Base-by-base conservation (phyloP, 192 early-diverging fungal genomes). In the Entomortierella beljakovae region DNA sequence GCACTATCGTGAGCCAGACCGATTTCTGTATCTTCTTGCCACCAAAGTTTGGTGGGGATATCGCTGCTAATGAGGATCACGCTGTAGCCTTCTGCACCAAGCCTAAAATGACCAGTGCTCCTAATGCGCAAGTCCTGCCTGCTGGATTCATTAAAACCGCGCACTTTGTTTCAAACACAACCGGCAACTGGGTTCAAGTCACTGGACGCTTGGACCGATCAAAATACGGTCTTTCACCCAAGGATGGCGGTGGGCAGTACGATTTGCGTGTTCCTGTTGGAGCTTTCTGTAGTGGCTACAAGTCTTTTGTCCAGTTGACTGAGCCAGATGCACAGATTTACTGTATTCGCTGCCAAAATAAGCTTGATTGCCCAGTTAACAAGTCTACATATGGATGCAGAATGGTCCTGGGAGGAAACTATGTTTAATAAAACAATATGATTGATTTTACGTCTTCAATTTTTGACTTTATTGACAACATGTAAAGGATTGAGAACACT, bases 181-280 rank as follows among this genome's bases (percentile, higher is more conserved):
- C 37, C 11, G 52, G 59, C 3, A 61, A 26, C 1, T 88, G 81
- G 31, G 83, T 88, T 18, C 87, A 88, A 59, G 67, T 86, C 25
- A 88, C 87, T 18, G 87, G 87, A 16, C 75, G 71, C 31, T 85
- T 88, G 6, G 68, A 88, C 49, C 51, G 61, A n/a, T 20, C 53
- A 13, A 81, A 76, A 42, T 83, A 71, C 15, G 70, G 70, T 16
- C 56, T 86, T 25, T 55, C 65, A 11, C 9, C 57, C 22, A 69
- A 46, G 22, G 87, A 88, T 56, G 83, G 76, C 3, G 87, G 87
- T 33, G 87, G 87, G 56, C 87, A 88, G 61, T 82, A 82, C 26
- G 87, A 86, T 81, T 38, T 52, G 61, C 32, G 61, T 7, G 81
- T 85, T 11, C 87, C 87, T 28, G 42, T 52, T 11, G 82, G 82